Evolutionary conservation across 331 rosid genomes (phyloP).

Genomic region (Dryas integrifolia): DNA sequence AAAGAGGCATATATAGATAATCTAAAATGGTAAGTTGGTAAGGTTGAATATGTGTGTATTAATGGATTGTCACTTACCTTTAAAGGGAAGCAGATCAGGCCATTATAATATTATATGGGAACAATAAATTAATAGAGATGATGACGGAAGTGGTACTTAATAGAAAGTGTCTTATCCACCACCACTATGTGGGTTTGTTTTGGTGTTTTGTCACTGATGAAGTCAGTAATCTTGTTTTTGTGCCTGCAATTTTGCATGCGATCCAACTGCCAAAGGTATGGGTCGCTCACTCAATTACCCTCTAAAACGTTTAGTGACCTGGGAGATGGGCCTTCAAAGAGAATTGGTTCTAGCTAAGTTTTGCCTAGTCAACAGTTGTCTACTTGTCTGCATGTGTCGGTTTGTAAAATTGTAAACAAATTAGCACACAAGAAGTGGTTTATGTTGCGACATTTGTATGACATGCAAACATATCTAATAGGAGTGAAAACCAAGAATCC

Average conservation of each 20-base stretch:
- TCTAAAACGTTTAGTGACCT: conserved; percentile 12
- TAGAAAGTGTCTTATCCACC: conserved; percentile 10
- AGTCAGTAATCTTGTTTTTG: conserved; percentile 50
- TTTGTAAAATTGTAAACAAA: no score
- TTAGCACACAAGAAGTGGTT: no score
- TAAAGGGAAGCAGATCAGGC: conserved; percentile 42
- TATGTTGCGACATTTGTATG: no score
- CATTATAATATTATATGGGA: neutral
- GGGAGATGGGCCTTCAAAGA: neutral
- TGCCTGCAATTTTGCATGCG: neutral
- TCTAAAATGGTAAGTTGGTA: conserved; percentile 5
- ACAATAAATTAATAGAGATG: conserved; percentile 14
- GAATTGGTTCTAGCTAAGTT: no score
- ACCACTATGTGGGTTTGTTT: conserved; percentile 36
- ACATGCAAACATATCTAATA: no score
- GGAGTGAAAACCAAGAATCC: no score
- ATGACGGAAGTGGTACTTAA: conserved; percentile 25
- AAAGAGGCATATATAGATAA: neutral
- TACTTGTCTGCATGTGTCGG: no score
- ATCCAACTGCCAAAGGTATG: conserved; percentile 46
- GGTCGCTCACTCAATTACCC: conserved; percentile 40
- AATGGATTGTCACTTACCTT: conserved; percentile 36
- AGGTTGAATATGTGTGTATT: neutral
- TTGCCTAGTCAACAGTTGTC: no score
- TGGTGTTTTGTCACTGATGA: conserved; percentile 38